These are phyloP conservation scores for Amyloporia xantha DNA, from an alignment of 768 basidiomycete genomes.

Conservation along the genomic window DNA sequence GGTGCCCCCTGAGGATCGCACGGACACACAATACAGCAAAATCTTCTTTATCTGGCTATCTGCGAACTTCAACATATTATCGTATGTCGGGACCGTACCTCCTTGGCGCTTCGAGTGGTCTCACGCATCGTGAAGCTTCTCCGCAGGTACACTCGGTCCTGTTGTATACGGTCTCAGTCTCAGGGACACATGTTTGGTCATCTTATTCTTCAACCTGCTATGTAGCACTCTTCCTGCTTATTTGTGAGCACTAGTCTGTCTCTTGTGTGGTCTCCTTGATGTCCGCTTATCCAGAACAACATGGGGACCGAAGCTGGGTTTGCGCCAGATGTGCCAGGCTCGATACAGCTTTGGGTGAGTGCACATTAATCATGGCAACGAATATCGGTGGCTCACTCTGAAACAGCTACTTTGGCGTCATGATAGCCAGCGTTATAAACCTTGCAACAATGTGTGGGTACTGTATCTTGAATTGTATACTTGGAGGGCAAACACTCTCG, in stretches of 20 bases:
- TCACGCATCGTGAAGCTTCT: slow-evolving; percentile 28
- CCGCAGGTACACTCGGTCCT: slow-evolving; percentile 41
- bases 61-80: slow-evolving; percentile 34
- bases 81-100: slow-evolving; percentile 19
- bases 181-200: slow-evolving; percentile 38
- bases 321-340: slow-evolving; percentile 77
- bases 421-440: slow-evolving; percentile 40
- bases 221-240: slow-evolving; percentile 37
- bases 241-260: slow-evolving; percentile 27
- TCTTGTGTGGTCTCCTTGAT: too few relatives aligned
- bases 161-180: slow-evolving; percentile 36
- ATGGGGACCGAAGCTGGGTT: slow-evolving; percentile 75
- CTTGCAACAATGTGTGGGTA: slow-evolving; percentile 49
- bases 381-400: not conserved
- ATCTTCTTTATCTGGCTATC: slow-evolving; percentile 38
- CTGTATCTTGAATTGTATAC: slow-evolving; percentile 50
- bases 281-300: slow-evolving; percentile 36
- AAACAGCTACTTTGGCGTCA: slow-evolving; percentile 49
- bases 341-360: slow-evolving; percentile 49
- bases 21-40: slow-evolving; percentile 34
- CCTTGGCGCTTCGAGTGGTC: not conserved
- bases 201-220: slow-evolving; percentile 41
- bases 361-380: not conserved
- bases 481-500: slow-evolving; percentile 55
- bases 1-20: slow-evolving; percentile 25